phyloP scores from a whole-genome alignment of 495 filamentous ascomycete genomes.

The Neurospora africana region DNA sequence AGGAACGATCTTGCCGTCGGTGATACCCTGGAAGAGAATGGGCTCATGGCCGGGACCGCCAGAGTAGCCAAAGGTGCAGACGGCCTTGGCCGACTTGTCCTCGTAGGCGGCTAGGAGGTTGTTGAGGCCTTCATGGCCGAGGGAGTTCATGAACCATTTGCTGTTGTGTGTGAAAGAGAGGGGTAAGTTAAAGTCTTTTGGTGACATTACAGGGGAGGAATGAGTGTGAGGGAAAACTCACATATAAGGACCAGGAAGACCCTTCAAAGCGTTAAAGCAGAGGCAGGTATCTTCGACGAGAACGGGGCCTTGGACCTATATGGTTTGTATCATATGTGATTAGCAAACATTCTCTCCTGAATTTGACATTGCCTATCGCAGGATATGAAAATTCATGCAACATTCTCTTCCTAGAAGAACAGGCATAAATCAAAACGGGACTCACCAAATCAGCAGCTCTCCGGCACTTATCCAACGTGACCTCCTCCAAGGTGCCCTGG shows the following conservation, averaged over 20 bases:
- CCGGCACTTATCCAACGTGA: slow-evolving; percentile 76
- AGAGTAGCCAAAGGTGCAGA: slow-evolving; percentile 93
- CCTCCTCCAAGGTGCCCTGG: slow-evolving; percentile 86
- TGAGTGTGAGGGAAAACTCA: slow-evolving; percentile 29
- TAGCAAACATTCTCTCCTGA: not conserved
- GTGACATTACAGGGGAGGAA: not conserved
- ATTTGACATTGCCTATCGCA: not conserved
- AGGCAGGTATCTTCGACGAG: slow-evolving; percentile 93
- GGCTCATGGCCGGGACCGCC: slow-evolving; percentile 75
- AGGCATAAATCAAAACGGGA: not conserved
- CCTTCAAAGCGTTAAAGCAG: slow-evolving; percentile 80
- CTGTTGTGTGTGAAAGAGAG: slow-evolving; percentile 29
- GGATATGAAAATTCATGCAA: not conserved
- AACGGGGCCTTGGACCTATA: slow-evolving; percentile 71
- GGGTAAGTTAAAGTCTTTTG: not conserved
- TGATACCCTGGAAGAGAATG: slow-evolving; percentile 85
- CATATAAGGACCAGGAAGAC: slow-evolving; percentile 96
- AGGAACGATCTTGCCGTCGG: slow-evolving; percentile 64
- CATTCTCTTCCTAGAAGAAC: not conserved
- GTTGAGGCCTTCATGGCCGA: slow-evolving; percentile 79
- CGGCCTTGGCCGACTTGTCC: slow-evolving; percentile 81
- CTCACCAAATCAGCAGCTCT: slow-evolving; percentile 59
- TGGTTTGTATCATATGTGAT: not conserved
- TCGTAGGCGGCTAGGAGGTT: slow-evolving; percentile 82
- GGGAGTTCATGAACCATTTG: slow-evolving; percentile 80